These are phyloP conservation scores for Glaciozyma antarctica DNA, from an alignment of 768 basidiomycete genomes.

Conservation along the genomic window DNA sequence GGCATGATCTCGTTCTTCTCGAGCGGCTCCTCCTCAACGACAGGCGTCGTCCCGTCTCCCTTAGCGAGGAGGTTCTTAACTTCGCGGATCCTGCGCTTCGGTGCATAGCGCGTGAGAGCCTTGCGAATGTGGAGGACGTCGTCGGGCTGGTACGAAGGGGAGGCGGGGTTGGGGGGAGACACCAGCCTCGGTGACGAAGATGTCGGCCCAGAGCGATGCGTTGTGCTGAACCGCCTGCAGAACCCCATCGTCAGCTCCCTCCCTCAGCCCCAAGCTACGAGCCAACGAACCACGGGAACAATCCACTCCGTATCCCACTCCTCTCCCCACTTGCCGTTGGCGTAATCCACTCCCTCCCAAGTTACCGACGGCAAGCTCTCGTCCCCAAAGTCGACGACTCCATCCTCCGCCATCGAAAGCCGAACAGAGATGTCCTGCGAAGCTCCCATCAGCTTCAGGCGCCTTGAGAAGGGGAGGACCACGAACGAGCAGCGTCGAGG, in stretches of 20 bases:
- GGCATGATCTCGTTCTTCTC: slow-evolving; percentile 38
- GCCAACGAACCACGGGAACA: slow-evolving; percentile 17
- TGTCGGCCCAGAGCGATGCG: slow-evolving; percentile 71
- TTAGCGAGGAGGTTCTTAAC: slow-evolving; percentile 64
- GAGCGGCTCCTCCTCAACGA: slow-evolving; percentile 39
- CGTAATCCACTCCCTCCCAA: slow-evolving; percentile 26
- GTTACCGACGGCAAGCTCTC: slow-evolving; percentile 4
- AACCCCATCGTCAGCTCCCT: neutral
- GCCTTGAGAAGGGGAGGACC: neutral
- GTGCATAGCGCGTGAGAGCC: slow-evolving; percentile 78
- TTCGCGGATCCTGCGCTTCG: slow-evolving; percentile 62
- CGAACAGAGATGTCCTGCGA: slow-evolving; percentile 16
- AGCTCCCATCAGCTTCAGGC: neutral
- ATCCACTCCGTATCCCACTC: slow-evolving; percentile 27
- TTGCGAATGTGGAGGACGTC: slow-evolving; percentile 65
- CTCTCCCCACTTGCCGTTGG: slow-evolving; percentile 4
- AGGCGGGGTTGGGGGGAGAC: slow-evolving; percentile 57
- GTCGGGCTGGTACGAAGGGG: slow-evolving; percentile 47
- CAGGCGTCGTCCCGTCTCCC: slow-evolving; percentile 34
- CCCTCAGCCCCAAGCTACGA: neutral
- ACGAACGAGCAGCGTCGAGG: neutral
- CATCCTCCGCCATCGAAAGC: slow-evolving; percentile 20
- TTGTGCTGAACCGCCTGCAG: slow-evolving; percentile 66
- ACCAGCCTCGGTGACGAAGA: slow-evolving; percentile 61
- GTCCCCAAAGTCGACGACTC: slow-evolving; percentile 15